Evolutionary conservation across 495 filamentous ascomycete genomes (phyloP), one percentile per base, ranked within the genome.

Genomic region (Penicillium paradoxum): DNA sequence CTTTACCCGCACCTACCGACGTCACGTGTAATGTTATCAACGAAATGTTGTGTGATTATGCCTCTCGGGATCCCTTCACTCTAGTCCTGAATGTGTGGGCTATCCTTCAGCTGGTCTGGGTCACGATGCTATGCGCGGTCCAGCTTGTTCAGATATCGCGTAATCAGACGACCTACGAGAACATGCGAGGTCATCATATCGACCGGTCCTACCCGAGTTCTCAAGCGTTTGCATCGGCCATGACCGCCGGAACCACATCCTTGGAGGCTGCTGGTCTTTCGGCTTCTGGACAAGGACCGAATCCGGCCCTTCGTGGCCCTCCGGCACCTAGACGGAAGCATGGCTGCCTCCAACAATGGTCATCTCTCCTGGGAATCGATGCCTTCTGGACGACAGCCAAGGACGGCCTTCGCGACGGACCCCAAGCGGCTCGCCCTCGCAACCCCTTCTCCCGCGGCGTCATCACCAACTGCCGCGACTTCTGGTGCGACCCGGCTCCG

Each of bases 161-260:
- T 44, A 93, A 91, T 38, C 84, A 92, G 75, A 98, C 93, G 7
- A 98, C 93, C 0, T 97, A 85, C 72, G 93, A 98, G 63, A 93
- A 89, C 57, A 96, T 97, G 91, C 77, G 82, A 47, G 84, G 88
- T 39, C 75, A 89, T 49, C 65, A 66, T 11, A 68, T 75, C 29
- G 66, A 76, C 30, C 71, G 84, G 55, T 74, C 78, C 51, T 70
- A 73, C 44, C 73, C 78, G 29, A 79, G 82, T 22, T 70, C 83
- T n/a, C 78, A 79, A 49, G 83, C 86, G 6, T 74, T 96, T 46
- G 85, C 83, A 17, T 86, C 88, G 10, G 88, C 88, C 29, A 79
- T 96, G 61, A 85, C 89, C 1, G 86, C 91, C 0, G 86, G 86
- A 4, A 78, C 82, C 34, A 83, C 83, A 0, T 80, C 77, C 4